Conservation (phyloP, 2,329 filamentous ascomycete genomes). For the Sclerotinia nivalis region DNA sequence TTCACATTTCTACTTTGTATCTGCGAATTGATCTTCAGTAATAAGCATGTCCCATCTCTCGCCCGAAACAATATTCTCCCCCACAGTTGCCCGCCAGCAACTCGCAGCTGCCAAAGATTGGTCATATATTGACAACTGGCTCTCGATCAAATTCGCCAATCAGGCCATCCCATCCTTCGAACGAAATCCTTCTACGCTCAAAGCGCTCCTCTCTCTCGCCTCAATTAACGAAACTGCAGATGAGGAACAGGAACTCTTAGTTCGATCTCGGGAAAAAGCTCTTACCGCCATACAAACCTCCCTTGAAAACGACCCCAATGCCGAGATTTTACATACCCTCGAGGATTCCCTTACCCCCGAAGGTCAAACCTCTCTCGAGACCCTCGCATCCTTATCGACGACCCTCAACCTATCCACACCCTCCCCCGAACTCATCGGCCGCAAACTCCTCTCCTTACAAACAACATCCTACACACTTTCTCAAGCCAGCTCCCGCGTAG, state of each 20-base stretch:
- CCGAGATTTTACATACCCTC: constrained; percentile 53
- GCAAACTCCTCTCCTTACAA: constrained; percentile 57
- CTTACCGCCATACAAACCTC: constrained; percentile 55
- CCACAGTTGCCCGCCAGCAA: constrained; percentile 69
- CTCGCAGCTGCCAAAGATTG: constrained; percentile 86
- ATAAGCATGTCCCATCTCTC: constrained; percentile 43
- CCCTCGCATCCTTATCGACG: constrained; percentile 56
- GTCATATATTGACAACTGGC: constrained; percentile 84
- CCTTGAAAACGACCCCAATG: constrained; percentile 40
- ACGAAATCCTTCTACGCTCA: constrained; percentile 81
- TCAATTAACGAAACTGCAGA: constrained; percentile 76
- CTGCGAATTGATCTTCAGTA: not conserved
- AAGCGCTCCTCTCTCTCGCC: constrained; percentile 71
- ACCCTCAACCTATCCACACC: constrained; percentile 47
- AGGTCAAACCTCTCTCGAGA: constrained; percentile 56
- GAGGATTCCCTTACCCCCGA: constrained; percentile 57
- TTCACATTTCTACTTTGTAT: not conserved
- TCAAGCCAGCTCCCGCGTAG: constrained; percentile 56
- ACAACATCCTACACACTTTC: constrained; percentile 54
- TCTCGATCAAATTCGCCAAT: constrained; percentile 67
- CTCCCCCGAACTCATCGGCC: constrained; percentile 50
- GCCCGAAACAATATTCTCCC: constrained; percentile 63
- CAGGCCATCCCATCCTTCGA: constrained; percentile 73
- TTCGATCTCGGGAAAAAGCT: constrained; percentile 59
- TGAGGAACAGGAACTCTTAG: constrained; percentile 62